Evolutionary conservation across 192 early-diverging fungal species (phyloP).

Genomic region (Allomyces javanicus): DNA sequence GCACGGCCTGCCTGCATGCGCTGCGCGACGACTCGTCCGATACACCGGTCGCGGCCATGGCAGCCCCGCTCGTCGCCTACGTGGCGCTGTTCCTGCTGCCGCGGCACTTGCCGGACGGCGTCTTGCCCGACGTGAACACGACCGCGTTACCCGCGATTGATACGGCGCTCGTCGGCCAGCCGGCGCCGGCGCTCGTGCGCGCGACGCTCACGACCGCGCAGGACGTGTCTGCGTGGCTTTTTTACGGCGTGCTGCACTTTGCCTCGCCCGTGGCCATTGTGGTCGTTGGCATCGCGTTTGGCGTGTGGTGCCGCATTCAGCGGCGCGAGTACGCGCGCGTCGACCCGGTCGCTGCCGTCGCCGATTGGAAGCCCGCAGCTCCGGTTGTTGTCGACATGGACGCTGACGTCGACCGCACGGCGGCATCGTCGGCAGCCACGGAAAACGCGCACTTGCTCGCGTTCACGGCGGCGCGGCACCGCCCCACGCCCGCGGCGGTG

Average conservation of each 20-base stretch:
- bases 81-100: neutral
- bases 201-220: neutral
- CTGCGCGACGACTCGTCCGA: no score
- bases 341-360: constrained; percentile 47
- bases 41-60: no score
- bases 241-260: constrained; percentile 52
- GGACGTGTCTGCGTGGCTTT: constrained; percentile 46
- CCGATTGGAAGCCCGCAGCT: constrained; percentile 42
- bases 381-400: constrained; percentile 28
- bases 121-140: neutral
- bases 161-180: neutral
- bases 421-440: neutral
- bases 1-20: no score
- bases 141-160: neutral
- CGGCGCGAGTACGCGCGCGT: constrained; percentile 38
- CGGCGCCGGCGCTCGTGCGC: neutral
- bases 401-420: neutral
- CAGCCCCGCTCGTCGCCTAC: neutral
- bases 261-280: constrained; percentile 38
- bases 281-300: constrained; percentile 22
- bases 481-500: no score
- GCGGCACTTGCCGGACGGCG: neutral
- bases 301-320: constrained; percentile 28
- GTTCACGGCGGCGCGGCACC: no score
- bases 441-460: neutral